Base-by-base conservation (phyloP, 805 yeast genomes). In the Lachancea meyersii region DNA sequence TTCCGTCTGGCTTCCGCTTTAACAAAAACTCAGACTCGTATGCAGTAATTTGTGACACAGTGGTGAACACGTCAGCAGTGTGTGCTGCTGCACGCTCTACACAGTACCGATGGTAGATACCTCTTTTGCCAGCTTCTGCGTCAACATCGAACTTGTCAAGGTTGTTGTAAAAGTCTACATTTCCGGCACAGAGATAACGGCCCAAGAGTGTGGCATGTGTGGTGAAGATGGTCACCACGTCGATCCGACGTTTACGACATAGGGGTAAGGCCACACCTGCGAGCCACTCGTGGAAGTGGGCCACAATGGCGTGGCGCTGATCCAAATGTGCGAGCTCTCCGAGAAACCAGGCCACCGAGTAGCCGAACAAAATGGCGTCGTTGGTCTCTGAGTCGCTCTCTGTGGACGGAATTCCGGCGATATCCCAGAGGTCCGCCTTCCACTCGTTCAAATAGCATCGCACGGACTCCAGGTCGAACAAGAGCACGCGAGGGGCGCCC, bases 31-130 rank as follows among this genome's bases (percentile, higher is more conserved):
- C 97, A 5, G 91, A 72, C 65, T 91, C 98, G 59, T 79, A 85
- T 1, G 97, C 97, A n/a, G 98, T 91, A 54, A 91, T 93, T 60
- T 91, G 95, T 9, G 96, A 86, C 9, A 91, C 98, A 0, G 98
- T 93, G 28, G 98, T 91, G 69, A 91, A 91, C 18, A 91, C 98
- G 63, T 91, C 98, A 5, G 95, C 87, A 11, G 93, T 75, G 62
- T 91, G 97, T 14, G 96, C 88, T 13, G 97, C 96, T 6, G 95
- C 89, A 46, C 98, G 76, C 69, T 91, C 98, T 51, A 91, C 84
- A 66, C 98, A 91, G 64, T 91, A 93, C 49, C 98, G 76, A 64
- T 91, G 98, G 67, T 91, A 91, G 54, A 91, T 91, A 43, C 98
- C 98, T 53, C 97, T 75, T 66, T 87, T 89, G 17, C 98, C 98